These are phyloP conservation scores for Iris pallida DNA, from an alignment of 116 monocot genomes.

Conservation along the genomic window DNA sequence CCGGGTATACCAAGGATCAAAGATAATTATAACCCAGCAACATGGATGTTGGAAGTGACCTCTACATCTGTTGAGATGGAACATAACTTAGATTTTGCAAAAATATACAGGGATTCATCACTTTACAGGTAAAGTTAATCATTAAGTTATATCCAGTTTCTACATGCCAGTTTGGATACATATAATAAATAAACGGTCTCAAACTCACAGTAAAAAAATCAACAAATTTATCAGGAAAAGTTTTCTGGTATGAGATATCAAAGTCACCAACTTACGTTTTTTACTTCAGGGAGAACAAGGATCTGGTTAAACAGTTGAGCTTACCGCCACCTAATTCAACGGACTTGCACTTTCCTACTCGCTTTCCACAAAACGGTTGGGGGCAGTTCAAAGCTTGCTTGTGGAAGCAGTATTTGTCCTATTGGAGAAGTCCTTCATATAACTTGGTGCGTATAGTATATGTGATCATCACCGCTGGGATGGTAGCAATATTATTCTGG, in stretches of 20 bases:
- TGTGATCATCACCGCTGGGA: slow-evolving; percentile 4
- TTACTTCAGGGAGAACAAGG: slow-evolving; percentile 3
- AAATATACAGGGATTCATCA: slow-evolving; percentile 4
- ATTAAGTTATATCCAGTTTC: not conserved
- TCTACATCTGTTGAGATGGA: slow-evolving; percentile 1
- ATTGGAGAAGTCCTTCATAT: slow-evolving; percentile 38
- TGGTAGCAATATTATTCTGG: slow-evolving; percentile 18
- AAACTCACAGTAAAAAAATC: too few species aligned
- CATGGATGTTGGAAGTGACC: slow-evolving; percentile 18
- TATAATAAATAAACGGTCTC: too few species aligned
- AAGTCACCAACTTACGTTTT: not conserved
- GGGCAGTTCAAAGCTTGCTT: slow-evolving; percentile 29
- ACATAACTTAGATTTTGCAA: slow-evolving; percentile 12
- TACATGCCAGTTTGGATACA: not conserved
- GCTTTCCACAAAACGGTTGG: slow-evolving; percentile 21
- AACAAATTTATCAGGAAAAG: too few species aligned
- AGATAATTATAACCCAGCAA: slow-evolving; percentile 15
- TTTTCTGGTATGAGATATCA: not conserved
- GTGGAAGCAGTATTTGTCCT: slow-evolving; percentile 34
- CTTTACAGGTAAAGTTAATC: slow-evolving; percentile 3
- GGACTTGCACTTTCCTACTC: slow-evolving; percentile 21
- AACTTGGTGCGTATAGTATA: slow-evolving; percentile 21
- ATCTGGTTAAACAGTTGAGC: slow-evolving; percentile 2
- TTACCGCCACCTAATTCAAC: slow-evolving; percentile 14
- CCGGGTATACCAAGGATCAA: slow-evolving; percentile 10